Base-by-base conservation (phyloP, 2,329 filamentous ascomycete species). In the Aspergillus sergii region DNA sequence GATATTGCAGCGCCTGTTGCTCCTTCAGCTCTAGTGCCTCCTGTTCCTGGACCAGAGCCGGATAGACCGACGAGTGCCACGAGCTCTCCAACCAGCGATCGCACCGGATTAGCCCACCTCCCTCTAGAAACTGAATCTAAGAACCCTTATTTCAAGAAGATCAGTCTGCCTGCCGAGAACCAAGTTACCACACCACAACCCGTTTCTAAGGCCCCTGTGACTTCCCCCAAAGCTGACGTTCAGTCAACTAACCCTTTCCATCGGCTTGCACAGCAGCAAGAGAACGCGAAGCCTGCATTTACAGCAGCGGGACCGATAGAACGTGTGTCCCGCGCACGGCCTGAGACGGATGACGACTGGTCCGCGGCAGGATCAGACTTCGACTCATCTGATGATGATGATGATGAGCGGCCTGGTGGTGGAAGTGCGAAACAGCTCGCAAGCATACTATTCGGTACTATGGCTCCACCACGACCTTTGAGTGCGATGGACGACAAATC, bases 221-320 rank as follows among this genome's bases (percentile, higher is more conserved):
- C 73, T 70, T 66, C 73, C 26, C 70, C 82, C 71, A 69, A 74
- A 34, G 59, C 75, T 34, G 79, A 86, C 39, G 85, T 89, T 54
- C 84, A 86, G 28, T 94, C 92, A n/a, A 98, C 92, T 11, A 99
- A 99, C 75, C 95, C 95, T 5, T 99, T 98, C 88, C 92, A 96
- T 77, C 91, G 93, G 61, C 88, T 96, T 75, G 88, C 91, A 6
- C 87, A 92, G 7, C 87, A 92, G 66, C 84, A 86, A 73, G 77
- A 81, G 78, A 64, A 77, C 75, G 54, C 76, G 79, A 83, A 78
- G 68, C 81, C 80, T 63, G 82, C 86, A 9, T 82, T 85, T n/a
- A 75, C 83, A 62, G 75, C 82, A 64, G 75, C 83, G 57, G 79
- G 82, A 9, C 82, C 86, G 19, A 64, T 79, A 63, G 79, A 78